A percentile compares a stretch with the other conserved stretches of the same genome.
Conservation (phyloP, 169 alveolate species). For the Eimeria sp. region DNA sequence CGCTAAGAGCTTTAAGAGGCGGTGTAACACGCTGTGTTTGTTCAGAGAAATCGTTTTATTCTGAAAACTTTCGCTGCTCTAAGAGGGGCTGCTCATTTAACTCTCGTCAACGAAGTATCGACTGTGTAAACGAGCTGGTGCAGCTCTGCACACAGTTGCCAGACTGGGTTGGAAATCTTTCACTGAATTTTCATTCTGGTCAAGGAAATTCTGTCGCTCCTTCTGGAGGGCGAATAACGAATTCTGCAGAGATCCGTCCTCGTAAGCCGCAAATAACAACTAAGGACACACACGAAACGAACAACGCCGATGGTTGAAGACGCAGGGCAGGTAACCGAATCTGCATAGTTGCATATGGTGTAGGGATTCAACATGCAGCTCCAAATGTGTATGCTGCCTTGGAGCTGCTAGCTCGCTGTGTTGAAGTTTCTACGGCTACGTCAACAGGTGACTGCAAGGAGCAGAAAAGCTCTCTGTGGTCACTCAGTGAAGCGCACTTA, state of each 20-base stretch:
- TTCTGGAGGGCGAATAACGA: constrained; percentile 15
- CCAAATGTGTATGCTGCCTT: not conserved
- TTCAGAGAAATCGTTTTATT: not conserved
- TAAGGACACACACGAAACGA: not conserved
- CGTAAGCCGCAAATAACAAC: constrained; percentile 23
- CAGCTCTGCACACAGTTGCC: not conserved
- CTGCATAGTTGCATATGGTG: not conserved
- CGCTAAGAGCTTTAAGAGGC: too few relatives aligned
- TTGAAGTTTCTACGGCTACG: not conserved
- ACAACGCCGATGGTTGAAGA: not conserved
- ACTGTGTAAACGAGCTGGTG: not conserved
- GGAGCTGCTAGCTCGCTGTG: not conserved
- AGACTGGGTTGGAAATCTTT: not conserved
- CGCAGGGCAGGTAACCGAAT: not conserved
- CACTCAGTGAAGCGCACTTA: not conserved
- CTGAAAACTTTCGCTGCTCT: not conserved
- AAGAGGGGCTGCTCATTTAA: not conserved
- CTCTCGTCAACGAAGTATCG: not conserved
- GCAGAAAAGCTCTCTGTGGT: not conserved
- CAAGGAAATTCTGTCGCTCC: not conserved
- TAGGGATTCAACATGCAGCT: not conserved
- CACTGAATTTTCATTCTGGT: not conserved
- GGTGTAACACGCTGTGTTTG: not conserved
- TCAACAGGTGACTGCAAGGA: not conserved
- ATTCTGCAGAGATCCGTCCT: constrained; percentile 33